Percentiles rank a stretch among this genome's conserved stretches.
These are phyloP conservation scores for Globisporangium mamillatum DNA, from an alignment of 352 stramenopile species.

Conservation along the genomic window DNA sequence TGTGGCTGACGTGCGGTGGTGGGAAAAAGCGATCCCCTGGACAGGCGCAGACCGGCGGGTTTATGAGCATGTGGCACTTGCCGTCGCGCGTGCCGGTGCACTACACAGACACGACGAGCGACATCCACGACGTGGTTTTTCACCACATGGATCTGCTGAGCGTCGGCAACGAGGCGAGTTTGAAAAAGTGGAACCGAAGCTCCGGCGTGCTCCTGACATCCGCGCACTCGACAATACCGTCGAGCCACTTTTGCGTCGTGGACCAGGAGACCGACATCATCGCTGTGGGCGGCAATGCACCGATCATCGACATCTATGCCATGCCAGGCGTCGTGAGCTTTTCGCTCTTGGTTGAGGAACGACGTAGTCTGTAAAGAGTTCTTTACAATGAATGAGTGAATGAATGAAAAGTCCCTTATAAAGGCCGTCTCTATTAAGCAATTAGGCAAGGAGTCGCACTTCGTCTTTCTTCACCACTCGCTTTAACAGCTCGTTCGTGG, in stretches of 20 bases:
- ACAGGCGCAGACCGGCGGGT: constrained; percentile 30
- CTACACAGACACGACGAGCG: constrained; percentile 49
- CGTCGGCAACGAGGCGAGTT: constrained; percentile 58
- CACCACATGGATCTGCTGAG: constrained; percentile 71
- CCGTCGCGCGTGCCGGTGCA: constrained; percentile 70
- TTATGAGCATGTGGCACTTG: constrained; percentile 77
- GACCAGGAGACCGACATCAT: constrained; percentile 62
- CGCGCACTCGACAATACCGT: constrained; percentile 49
- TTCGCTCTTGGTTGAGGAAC: constrained; percentile 50
- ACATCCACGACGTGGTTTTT: constrained; percentile 71
- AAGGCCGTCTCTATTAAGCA: not conserved
- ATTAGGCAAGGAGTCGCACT: not conserved
- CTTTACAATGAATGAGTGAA: not conserved
- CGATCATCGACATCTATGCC: constrained; percentile 70
- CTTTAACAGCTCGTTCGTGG: constrained; percentile 73
- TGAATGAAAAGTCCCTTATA: not conserved
- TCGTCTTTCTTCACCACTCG: constrained; percentile 26
- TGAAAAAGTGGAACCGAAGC: constrained; percentile 79
- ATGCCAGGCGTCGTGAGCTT: constrained; percentile 84
- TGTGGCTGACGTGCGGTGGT: constrained; percentile 65
- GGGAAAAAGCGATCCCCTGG: constrained; percentile 34
- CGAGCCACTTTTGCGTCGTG: constrained; percentile 68
- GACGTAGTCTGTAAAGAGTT: not conserved
- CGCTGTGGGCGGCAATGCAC: constrained; percentile 53
- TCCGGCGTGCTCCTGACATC: constrained; percentile 56